Percentiles rank a stretch among this genome's conserved stretches.
phyloP scores from a whole-genome alignment of 176 grass and related monocot genomes.

The Carex pumila region DNA sequence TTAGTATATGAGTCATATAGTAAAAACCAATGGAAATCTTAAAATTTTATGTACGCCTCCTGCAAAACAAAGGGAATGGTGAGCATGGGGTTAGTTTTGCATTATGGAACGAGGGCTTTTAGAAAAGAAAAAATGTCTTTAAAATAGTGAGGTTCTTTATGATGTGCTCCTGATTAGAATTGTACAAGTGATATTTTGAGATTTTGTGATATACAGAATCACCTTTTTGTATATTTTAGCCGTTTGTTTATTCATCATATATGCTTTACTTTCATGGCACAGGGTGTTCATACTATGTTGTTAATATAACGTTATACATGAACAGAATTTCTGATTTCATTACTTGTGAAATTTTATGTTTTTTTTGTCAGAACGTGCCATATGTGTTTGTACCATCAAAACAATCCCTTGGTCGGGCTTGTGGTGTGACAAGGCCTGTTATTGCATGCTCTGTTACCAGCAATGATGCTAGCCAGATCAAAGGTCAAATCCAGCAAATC shows the following conservation, averaged over 20 bases:
- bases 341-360: background rate
- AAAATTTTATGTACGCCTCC: background rate
- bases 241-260: background rate
- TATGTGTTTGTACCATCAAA: slow-evolving; percentile 88
- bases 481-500: slow-evolving; percentile 55
- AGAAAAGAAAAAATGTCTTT: background rate
- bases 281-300: background rate
- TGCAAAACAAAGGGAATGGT: background rate
- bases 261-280: background rate
- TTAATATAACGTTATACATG: background rate
- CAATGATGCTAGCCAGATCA: slow-evolving; percentile 73
- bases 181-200: background rate
- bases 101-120: background rate
- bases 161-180: background rate
- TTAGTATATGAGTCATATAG: background rate
- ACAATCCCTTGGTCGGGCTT: slow-evolving; percentile 74
- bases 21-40: background rate
- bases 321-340: background rate
- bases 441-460: slow-evolving; percentile 86
- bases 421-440: slow-evolving; percentile 76
- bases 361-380: slow-evolving; percentile 55
- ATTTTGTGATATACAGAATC: background rate
- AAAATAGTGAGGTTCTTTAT: background rate
- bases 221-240: background rate
- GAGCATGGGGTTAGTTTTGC: background rate